Percentiles rank a stretch among this genome's conserved stretches.
Evolutionary conservation across 1,284 basidiomycete species (phyloP).

Genomic region (Moniliophthora roreri): DNA sequence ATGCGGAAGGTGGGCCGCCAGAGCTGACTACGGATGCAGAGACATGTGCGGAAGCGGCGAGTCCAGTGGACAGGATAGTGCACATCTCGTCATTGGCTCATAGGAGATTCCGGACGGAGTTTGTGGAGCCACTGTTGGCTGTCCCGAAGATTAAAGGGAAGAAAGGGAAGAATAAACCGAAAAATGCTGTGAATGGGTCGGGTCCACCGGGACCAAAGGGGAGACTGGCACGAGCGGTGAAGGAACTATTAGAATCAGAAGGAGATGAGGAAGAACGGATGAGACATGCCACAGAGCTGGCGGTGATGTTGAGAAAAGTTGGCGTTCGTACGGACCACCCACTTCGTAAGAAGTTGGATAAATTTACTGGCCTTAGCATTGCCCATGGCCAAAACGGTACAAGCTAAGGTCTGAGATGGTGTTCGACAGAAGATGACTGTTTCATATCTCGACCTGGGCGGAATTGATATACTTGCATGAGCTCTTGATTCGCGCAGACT

Average conservation of each 20-base stretch:
- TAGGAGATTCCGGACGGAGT: constrained; percentile 68
- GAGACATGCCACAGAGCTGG: constrained; percentile 48
- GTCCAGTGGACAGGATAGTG: constrained; percentile 61
- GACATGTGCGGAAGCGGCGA: constrained; percentile 71
- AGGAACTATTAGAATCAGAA: constrained; percentile 57
- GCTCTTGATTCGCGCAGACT: too few species aligned
- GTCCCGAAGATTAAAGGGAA: constrained; percentile 59
- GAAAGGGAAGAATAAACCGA: constrained; percentile 43
- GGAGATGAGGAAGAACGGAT: constrained; percentile 46
- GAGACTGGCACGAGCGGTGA: constrained; percentile 63
- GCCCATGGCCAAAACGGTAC: not conserved
- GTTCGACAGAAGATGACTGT: not conserved
- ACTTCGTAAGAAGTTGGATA: constrained; percentile 65
- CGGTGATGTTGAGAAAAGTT: constrained; percentile 45
- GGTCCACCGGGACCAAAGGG: constrained; percentile 54
- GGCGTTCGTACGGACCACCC: constrained; percentile 64
- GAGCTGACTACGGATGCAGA: constrained; percentile 56
- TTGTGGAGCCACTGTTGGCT: constrained; percentile 66
- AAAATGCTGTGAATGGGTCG: constrained; percentile 29
- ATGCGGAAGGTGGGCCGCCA: constrained; percentile 46
- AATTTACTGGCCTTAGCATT: constrained; percentile 32
- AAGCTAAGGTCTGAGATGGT: not conserved
- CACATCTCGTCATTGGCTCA: constrained; percentile 61
- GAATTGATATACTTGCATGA: too few species aligned
- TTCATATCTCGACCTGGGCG: too few species aligned